Evolutionary conservation across 768 basidiomycete species (phyloP), one percentile per base, ranked within the genome.

Genomic region (Boletus rubropictus): DNA sequence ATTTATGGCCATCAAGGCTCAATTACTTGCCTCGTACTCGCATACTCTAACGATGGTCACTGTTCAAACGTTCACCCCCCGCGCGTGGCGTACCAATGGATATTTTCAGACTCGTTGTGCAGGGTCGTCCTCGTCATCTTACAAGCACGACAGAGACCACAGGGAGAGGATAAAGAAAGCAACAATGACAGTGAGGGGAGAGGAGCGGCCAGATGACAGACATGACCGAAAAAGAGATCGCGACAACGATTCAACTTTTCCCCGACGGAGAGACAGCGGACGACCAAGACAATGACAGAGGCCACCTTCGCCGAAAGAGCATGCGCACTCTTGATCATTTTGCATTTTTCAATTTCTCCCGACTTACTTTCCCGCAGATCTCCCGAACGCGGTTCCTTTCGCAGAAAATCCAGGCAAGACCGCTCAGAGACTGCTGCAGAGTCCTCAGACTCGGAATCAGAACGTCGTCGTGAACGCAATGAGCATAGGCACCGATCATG

Each of bases 221-320:
- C 49, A 32, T 4, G 54, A 47, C 31, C 41, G 33, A 2, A 27
- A 21, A 33, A 49, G 41, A 22, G 48, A 43, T 39, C 44, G 27
- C 7, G 34, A 27, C 25, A 7, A 50, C 14, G 42, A 37, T 8
- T 24, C 29, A 1, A 25, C 34, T 7, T 42, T 54, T 11, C 56
- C 56, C 7, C 53, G 36, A 21, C 49, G 34, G 24, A 44, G 20
- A n/a, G 57, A 44, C 29, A 36, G 27, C 10, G 10, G 48, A 54
- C 21, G 50, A 54, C 41, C 42, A 49, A 42, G 22, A 37, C 20
- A 20, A 36, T 3, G 64, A 60, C 44, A 46, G 53, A 44, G 60
- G 90, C 90, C 90, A 2, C 66, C 80, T 4, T 92, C 90, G 3
- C 90, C 90, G 0, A 84, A 83, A 53, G 78, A 74, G 9, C 76